These are phyloP conservation scores for Penicillium crystallinum DNA, from an alignment of 495 filamentous ascomycete species.

Conservation along the genomic window DNA sequence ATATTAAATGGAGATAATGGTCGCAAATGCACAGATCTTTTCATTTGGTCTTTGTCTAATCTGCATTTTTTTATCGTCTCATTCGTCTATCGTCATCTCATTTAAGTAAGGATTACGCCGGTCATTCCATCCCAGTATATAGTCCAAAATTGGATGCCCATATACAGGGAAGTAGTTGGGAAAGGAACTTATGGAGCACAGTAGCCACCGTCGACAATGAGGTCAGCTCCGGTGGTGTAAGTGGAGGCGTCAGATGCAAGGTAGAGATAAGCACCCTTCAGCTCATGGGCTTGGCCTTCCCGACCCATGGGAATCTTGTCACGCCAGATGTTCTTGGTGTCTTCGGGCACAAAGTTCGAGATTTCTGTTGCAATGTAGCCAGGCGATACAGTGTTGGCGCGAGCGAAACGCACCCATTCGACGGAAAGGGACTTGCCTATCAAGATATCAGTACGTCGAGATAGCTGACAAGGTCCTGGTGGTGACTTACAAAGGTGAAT, in stretches of 20 bases:
- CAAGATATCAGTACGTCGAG: background rate
- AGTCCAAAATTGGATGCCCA: background rate
- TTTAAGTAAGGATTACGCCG: background rate
- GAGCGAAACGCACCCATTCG: constrained; percentile 82
- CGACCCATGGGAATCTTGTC: constrained; percentile 79
- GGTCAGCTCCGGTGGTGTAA: constrained; percentile 76
- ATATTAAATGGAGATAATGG: background rate
- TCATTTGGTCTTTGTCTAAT: background rate
- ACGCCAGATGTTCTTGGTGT: constrained; percentile 69
- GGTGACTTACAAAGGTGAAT: constrained; percentile 68
- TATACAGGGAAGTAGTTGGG: background rate
- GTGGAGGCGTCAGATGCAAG: constrained; percentile 76
- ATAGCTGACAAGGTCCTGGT: background rate
- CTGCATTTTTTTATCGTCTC: background rate
- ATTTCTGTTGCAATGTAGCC: constrained; percentile 88
- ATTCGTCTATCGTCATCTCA: background rate
- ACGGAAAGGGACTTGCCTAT: constrained; percentile 68
- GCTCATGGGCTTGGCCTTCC: constrained; percentile 54
- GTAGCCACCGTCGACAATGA: constrained; percentile 64
- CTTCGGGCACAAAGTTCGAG: constrained; percentile 63
- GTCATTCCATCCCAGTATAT: background rate
- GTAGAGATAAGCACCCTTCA: constrained; percentile 89
- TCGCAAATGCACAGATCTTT: background rate
- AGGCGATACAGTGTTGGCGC: constrained; percentile 77
- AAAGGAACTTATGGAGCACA: constrained; percentile 23